Base-by-base conservation (phyloP, 768 basidiomycete genomes). In the Clitopilus passeckerianus region DNA sequence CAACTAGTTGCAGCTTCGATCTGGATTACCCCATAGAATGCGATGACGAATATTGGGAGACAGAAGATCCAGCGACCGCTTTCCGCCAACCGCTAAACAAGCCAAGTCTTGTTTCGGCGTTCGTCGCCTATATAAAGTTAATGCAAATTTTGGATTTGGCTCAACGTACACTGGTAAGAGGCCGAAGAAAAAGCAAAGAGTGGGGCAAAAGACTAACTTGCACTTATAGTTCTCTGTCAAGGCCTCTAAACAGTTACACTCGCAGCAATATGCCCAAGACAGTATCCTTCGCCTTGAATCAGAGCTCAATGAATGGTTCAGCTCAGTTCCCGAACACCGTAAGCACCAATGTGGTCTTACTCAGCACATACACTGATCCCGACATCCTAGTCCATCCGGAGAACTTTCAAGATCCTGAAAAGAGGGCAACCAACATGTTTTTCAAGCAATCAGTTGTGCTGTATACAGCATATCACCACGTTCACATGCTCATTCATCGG, bases 401-500 rank as follows among this genome's bases (percentile, higher is more conserved):
- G 68, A 69, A 54, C 79, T 77, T 60, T 43, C 43, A 34, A 76
- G 74, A 74, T 65, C 74, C 72, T 14, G 67, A 70, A 43, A 68
- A 67, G 56, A 59, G 72, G 53, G 64, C 75, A 57, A 43, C 59
- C 14, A 59, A 74, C 7, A 30, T 30, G 0, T 80, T 81, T 61
- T 71, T 88, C 62, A 75, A 79, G 46, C 86, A 88, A 68, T 86
- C 85, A 0, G 85, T 84, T 0, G 69, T 73, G 9, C 73, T 91
- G 1, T 72, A 78, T 62, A 71, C 72, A 5, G 74, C 65, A 1
- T 80, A 78, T 56, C 76, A 80, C 61, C 65, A 77, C 53, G 71
- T 84, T n/a, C 84, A 88, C 65, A 92, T 93, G 63, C 73, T 86
- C 57, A 82, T 92, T 52, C 91, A 93, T 69, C 80, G 91, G 43